Evolutionary conservation across 169 alveolate genomes (phyloP).

Genomic region (Babesia caballi): DNA sequence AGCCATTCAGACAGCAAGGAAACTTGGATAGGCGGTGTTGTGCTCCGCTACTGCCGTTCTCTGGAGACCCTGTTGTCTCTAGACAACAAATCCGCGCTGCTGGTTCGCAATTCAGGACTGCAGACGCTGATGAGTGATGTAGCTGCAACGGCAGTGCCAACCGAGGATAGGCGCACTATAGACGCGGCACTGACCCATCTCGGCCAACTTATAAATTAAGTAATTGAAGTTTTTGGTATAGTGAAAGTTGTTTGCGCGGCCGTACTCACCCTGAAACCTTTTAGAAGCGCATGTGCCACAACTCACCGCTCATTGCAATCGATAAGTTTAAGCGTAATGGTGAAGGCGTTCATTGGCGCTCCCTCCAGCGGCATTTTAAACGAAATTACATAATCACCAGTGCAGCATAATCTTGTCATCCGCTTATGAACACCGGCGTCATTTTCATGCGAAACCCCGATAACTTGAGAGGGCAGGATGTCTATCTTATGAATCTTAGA

Average conservation of each 20-base stretch:
- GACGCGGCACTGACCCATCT: not conserved
- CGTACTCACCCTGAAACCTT: not conserved
- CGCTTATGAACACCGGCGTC: not conserved
- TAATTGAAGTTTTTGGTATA: not conserved
- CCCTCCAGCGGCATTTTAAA: slow-evolving; percentile 1
- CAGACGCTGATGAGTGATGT: not conserved
- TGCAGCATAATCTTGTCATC: not conserved
- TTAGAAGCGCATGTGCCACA: not conserved
- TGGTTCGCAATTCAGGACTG: not conserved
- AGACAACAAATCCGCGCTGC: not conserved
- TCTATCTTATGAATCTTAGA: slow-evolving; percentile 38
- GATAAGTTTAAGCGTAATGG: not conserved
- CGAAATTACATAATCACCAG: slow-evolving; percentile 14
- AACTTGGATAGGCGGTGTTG: slow-evolving; percentile 10
- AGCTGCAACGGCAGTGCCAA: not conserved
- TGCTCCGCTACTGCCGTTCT: slow-evolving; percentile 19
- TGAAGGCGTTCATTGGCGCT: not conserved
- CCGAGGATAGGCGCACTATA: not conserved
- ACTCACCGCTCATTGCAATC: slow-evolving; percentile 1
- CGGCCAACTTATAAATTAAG: not conserved
- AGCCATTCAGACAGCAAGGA: not conserved
- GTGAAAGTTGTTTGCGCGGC: not conserved
- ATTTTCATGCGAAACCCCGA: not conserved
- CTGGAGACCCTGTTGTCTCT: slow-evolving; percentile 27
- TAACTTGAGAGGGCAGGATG: slow-evolving; percentile 32